Conservation (phyloP, 2,329 filamentous ascomycete species). For the Raffaelea albimanens region DNA sequence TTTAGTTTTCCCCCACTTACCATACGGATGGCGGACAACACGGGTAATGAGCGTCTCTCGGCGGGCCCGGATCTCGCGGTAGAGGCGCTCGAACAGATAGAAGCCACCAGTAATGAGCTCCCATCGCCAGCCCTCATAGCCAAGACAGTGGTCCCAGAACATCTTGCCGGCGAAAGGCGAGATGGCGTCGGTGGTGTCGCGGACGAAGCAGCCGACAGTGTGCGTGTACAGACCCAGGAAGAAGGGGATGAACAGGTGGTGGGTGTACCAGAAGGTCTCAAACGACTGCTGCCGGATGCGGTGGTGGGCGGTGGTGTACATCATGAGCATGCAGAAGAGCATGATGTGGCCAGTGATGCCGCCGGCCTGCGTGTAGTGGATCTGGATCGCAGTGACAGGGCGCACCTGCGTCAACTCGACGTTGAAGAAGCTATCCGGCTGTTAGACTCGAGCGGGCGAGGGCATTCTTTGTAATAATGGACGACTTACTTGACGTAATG, state of each 20-base stretch:
- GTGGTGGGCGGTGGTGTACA: conserved; percentile 91
- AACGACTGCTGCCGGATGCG: conserved; percentile 95
- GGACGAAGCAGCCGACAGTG: conserved; percentile 91
- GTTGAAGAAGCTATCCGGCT: conserved; percentile 96
- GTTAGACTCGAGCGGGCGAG: too few relatives aligned
- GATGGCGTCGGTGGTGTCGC: conserved; percentile 60
- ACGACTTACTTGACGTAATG: conserved; percentile 84
- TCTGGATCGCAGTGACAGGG: conserved; percentile 70
- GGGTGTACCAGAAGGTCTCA: conserved; percentile 98
- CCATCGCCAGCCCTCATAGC: conserved; percentile 96
- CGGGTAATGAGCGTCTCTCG: conserved; percentile 83
- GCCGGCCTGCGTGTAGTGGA: conserved; percentile 82
- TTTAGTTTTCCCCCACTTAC: conserved; percentile 33
- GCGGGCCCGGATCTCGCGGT: conserved; percentile 78
- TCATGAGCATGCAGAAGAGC: conserved; percentile 97
- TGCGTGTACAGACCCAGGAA: conserved; percentile 90
- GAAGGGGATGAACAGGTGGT: conserved; percentile 97
- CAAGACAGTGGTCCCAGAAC: conserved; percentile 90
- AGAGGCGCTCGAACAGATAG: conserved; percentile 81
- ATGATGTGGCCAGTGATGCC: conserved; percentile 95
- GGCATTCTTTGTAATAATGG: too few relatives aligned
- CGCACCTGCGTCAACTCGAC: conserved; percentile 80
- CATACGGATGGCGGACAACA: conserved; percentile 91
- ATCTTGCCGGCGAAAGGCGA: conserved; percentile 75
- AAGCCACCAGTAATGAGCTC: conserved; percentile 78